Conservation (phyloP, 2,329 filamentous ascomycete genomes). For the Thelonectria discophora region DNA sequence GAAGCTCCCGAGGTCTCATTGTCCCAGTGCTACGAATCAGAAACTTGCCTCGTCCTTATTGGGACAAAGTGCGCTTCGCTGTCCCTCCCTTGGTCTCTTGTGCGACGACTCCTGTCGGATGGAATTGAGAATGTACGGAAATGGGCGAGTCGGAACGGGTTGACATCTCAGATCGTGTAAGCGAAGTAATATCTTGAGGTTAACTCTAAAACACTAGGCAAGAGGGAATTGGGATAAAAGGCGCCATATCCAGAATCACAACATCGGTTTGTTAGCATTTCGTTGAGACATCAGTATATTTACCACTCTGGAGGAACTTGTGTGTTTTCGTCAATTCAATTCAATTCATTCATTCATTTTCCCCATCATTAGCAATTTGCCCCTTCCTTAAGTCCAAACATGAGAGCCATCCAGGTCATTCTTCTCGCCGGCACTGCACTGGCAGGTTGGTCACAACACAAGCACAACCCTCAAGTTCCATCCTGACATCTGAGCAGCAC, state of each 20-base stretch:
- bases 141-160: neutral
- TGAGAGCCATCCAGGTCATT: constrained; percentile 34
- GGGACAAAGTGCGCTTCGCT: constrained; percentile 32
- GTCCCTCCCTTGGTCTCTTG: constrained; percentile 16
- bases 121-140: constrained; percentile 8
- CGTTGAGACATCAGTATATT: neutral
- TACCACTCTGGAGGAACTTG: neutral
- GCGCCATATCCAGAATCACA: neutral
- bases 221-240: constrained; percentile 2
- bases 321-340: neutral
- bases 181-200: neutral
- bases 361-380: neutral
- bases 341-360: constrained; percentile 5
- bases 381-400: constrained; percentile 11
- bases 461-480: neutral
- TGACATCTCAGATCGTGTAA: neutral
- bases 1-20: constrained; percentile 9
- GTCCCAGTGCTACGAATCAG: constrained; percentile 5
- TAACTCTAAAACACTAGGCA: neutral
- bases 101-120: constrained; percentile 30
- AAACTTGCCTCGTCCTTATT: constrained; percentile 18
- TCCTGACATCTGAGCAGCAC: constrained; percentile 13
- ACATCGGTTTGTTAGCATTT: neutral
- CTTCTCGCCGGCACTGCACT: constrained; percentile 29
- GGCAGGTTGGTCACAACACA: constrained; percentile 29